Evolutionary conservation across 805 yeast genomes (phyloP), one percentile per base, ranked within the genome.

Genomic region (Vanderwaltozyma verrucispora): DNA sequence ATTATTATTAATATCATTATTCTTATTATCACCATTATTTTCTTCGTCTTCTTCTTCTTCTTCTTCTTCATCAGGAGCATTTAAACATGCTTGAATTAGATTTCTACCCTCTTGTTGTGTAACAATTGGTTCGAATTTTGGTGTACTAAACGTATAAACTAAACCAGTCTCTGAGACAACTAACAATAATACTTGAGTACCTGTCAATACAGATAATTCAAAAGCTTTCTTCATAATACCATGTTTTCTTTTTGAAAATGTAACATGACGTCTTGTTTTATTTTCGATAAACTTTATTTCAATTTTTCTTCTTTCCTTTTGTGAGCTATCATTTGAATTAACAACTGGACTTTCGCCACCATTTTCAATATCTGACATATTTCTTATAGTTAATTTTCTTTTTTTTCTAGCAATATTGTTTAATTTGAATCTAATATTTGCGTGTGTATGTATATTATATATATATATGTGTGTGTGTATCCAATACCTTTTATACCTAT

Each of bases 141-240:
- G 98, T n/a, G 98, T 92, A 40, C 97, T 89, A 62, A 92, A 92
- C 16, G 98, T 92, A 64, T 92, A 92, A 38, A 92, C 98, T 45
- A 92, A 76, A 13, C 98, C 98, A n/a, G 98, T 92, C 63, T 92
- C 98, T 37, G 94, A 81, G 23, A 92, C 98, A 39, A 92, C 98
- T 50, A 92, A 74, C 42, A 92, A 69, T 46, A 92, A 72, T 21
- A 92, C 97, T 64, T 92, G 98, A 24, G 98, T 92, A 40, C 98
- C 98, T 12, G 98, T 92, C 51, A 92, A 72, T 37, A 92, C 97
- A 16, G 95, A 82, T 47, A 92, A 72, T 62, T 92, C 98, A 65
- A 89, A 92, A n/a, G 98, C 98, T 68, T 92, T 92, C 68, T 92
- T 92, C 98, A 92, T 92, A 55, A 92, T 89, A 51, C 98, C 98